Evolutionary conservation across 1,284 basidiomycete species (phyloP).

Genomic region (Hemileia vastatrix): DNA sequence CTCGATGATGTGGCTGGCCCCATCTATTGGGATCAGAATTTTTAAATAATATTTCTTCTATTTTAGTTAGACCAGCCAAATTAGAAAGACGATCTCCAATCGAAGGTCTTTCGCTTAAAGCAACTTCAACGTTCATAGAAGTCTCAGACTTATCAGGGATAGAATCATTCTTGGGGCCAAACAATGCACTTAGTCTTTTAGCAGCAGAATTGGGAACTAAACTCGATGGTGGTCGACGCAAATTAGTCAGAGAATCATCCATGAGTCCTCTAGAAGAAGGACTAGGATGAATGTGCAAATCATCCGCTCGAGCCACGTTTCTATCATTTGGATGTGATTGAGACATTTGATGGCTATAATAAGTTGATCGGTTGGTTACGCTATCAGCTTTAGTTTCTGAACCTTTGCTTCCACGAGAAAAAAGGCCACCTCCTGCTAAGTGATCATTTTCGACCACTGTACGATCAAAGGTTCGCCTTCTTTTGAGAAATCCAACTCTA

Average conservation of each 20-base stretch:
- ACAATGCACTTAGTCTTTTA: slow-evolving; percentile 5
- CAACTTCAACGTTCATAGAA: not conserved
- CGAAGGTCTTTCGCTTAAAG: not conserved
- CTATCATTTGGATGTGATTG: not conserved
- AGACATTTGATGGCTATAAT: not conserved
- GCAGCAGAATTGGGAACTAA: not conserved
- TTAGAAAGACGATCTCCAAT: slow-evolving; percentile 12
- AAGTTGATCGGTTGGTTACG: too few relatives aligned
- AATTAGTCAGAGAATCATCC: not conserved
- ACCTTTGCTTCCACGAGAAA: too few relatives aligned
- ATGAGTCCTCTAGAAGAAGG: too few relatives aligned
- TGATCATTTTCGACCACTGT: too few relatives aligned
- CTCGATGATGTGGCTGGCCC: too few relatives aligned
- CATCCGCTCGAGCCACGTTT: too few relatives aligned
- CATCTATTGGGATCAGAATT: not conserved
- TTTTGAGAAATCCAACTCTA: slow-evolving; percentile 7
- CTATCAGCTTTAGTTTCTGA: too few relatives aligned
- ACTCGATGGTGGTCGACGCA: not conserved
- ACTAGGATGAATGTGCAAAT: too few relatives aligned
- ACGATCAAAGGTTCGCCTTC: too few relatives aligned
- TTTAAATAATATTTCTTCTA: not conserved
- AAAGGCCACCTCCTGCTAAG: too few relatives aligned
- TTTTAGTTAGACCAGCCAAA: not conserved
- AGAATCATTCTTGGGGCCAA: not conserved
- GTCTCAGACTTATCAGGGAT: not conserved